Percentiles rank a stretch among this genome's conserved stretches.
Conservation (phyloP, 202 grass and related monocot genomes). For the Cymbopogon flexuosus region DNA sequence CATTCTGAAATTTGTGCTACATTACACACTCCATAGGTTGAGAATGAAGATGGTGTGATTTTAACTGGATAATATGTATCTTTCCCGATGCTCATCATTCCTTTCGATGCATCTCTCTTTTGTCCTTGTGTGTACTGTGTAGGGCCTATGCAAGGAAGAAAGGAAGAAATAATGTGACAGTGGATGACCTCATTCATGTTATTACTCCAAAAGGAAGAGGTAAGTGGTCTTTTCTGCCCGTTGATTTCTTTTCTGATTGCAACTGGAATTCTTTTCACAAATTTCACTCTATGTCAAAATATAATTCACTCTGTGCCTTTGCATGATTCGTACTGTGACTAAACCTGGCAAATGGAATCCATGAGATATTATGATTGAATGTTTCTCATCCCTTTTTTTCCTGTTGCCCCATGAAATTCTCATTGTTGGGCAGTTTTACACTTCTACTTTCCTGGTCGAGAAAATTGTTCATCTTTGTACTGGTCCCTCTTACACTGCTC, state of each 20-base stretch:
- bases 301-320: background rate
- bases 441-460: background rate
- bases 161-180: conserved; percentile 94
- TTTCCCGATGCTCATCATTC: background rate
- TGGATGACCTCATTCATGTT: conserved; percentile 95
- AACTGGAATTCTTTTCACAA: background rate
- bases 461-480: background rate
- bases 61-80: background rate
- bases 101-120: background rate
- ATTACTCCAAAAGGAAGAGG: conserved; percentile 97
- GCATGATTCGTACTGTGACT: background rate
- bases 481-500: background rate
- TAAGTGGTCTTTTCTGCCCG: conserved; percentile 32
- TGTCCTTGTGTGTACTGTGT: conserved; percentile 36
- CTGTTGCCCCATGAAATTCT: background rate
- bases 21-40: background rate
- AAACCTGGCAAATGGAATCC: background rate
- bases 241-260: conserved; percentile 16
- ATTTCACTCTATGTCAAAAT: background rate
- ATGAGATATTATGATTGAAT: background rate
- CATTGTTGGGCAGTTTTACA: background rate
- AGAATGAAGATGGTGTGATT: background rate
- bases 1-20: conserved; percentile 3
- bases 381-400: background rate
- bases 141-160: conserved; percentile 95